A percentile compares a stretch with the other conserved stretches of the same genome.
phyloP scores from a whole-genome alignment of 768 basidiomycete species.

The Tephrocybe sp. region DNA sequence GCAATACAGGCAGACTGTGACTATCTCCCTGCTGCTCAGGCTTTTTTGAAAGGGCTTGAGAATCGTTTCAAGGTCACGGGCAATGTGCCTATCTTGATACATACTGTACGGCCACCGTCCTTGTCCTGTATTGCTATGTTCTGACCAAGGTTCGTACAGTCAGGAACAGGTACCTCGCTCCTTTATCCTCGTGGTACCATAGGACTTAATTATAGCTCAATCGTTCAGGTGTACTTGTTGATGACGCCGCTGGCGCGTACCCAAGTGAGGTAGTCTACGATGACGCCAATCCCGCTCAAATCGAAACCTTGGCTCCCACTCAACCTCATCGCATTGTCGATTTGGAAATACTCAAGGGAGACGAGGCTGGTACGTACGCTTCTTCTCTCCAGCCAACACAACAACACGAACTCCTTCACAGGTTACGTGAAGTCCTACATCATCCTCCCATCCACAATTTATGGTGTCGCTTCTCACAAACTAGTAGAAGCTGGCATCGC shows the following conservation, averaged over 20 bases:
- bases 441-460: constrained; percentile 56
- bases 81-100: constrained; percentile 48
- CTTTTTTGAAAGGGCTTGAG: constrained; percentile 53
- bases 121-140: neutral
- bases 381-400: neutral
- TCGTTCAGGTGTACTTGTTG: constrained; percentile 37
- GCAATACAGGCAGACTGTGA: constrained; percentile 42
- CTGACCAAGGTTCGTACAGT: constrained; percentile 27
- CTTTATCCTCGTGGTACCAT: too few relatives aligned
- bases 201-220: too few relatives aligned
- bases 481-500: constrained; percentile 52
- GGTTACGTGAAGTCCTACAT: constrained; percentile 53
- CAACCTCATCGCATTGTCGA: constrained; percentile 54
- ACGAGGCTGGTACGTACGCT: constrained; percentile 43
- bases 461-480: constrained; percentile 45
- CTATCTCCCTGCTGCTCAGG: constrained; percentile 38
- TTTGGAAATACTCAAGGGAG: constrained; percentile 41
- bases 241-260: constrained; percentile 42
- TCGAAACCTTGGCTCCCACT: constrained; percentile 42
- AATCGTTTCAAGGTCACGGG: constrained; percentile 40
- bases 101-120: constrained; percentile 47
- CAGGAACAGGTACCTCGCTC: constrained; percentile 46
- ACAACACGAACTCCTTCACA: constrained; percentile 13
- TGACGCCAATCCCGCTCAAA: constrained; percentile 43
- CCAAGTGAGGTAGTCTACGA: constrained; percentile 40